Conservation (phyloP, 306 rosid genomes). For the peach (Prunus persica) region Prunus_persica_NCBIv2 NC_034015.1:10107501-10108000, state of each 20-base stretch:
- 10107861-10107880: neutral
- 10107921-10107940: neutral
- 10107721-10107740: neutral
- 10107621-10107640: neutral
- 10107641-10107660: neutral
- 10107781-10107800: conserved; percentile 59
- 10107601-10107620: neutral
- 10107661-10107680: neutral
- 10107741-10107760: neutral
- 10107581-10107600: no score
- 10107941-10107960: no score
- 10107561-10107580: neutral
- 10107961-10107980: no score
- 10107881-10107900: neutral
- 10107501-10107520: neutral
- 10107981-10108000: neutral
- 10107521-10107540: neutral
- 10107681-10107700: neutral
- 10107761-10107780: conserved; percentile 18
- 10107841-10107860: conserved; percentile 46
- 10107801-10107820: conserved; percentile 74
- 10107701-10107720: neutral
- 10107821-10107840: conserved; percentile 87
- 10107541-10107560: neutral
- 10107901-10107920: neutral